Evolutionary conservation across 2,329 filamentous ascomycete species (phyloP).

Genomic region (Ophiostoma himal-ulmi): DNA sequence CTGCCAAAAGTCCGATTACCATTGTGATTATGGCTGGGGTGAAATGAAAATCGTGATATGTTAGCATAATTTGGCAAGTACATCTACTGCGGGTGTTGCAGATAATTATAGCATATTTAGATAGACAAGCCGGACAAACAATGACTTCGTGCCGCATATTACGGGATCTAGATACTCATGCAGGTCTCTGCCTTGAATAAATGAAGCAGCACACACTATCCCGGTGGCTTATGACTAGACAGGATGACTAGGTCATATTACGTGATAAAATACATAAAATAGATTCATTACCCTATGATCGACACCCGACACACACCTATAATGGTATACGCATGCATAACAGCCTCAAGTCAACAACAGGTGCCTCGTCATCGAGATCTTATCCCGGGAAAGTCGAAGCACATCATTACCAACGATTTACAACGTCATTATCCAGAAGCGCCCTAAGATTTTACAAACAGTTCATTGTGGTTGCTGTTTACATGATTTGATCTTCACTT

Average conservation of each 20-base stretch:
- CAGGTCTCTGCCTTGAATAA: not conserved
- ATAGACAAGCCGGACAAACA: not conserved
- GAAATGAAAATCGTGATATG: not conserved
- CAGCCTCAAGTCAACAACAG: not conserved
- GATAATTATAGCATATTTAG: not conserved
- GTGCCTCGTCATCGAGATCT: not conserved
- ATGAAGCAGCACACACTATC: not conserved
- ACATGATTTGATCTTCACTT: no score
- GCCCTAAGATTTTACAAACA: no score
- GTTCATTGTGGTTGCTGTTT: no score
- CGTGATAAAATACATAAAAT: not conserved
- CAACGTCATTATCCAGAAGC: not conserved
- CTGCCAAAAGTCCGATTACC: constrained; percentile 41
- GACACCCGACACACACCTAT: not conserved
- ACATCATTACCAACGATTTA: not conserved
- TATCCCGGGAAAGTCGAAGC: not conserved
- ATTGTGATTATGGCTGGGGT: not conserved
- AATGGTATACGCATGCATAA: not conserved
- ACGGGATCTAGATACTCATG: not conserved
- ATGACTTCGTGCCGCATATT: not conserved
- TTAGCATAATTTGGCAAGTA: not conserved
- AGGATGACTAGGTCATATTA: not conserved
- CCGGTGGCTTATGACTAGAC: not conserved
- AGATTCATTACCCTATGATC: not conserved
- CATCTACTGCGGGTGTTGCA: not conserved